A percentile compares a stretch with the other conserved stretches of the same genome.
Conservation (phyloP, 1,139 yeast genomes). For the Sugiyamaella japonica region DNA sequence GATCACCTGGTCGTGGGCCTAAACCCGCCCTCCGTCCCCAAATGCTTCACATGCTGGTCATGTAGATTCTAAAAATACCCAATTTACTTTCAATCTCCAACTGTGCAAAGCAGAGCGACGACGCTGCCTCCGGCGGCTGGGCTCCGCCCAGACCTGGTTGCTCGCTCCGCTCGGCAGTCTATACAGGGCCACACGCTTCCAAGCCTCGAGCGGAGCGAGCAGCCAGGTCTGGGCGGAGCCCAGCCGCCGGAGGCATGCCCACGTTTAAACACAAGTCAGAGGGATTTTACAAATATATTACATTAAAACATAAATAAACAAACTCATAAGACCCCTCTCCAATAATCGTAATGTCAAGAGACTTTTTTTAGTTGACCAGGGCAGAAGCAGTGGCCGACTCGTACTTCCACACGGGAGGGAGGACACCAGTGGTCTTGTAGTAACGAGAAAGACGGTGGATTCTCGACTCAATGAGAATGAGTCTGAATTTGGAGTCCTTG, state of each 20-base stretch:
- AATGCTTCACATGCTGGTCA: constrained; percentile 10
- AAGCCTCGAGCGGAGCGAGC: not conserved
- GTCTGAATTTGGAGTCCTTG: constrained; percentile 99
- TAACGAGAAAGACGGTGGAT: constrained; percentile 99
- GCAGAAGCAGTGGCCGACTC: constrained; percentile 99
- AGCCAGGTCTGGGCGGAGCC: constrained; percentile 5
- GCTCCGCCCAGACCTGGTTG: no score
- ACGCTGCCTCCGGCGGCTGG: not conserved
- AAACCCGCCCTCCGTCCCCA: not conserved
- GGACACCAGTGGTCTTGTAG: constrained; percentile 99
- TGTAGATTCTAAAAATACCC: constrained; percentile 5
- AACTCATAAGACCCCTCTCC: constrained; percentile 11
- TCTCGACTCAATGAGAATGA: constrained; percentile 99
- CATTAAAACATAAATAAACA: constrained; percentile 16
- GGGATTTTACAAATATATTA: constrained; percentile 16
- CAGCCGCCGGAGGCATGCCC: constrained; percentile 1
- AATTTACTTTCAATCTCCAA: not conserved
- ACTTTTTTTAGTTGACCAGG: constrained; percentile 56
- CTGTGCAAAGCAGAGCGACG: no score
- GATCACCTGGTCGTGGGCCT: constrained; percentile 45
- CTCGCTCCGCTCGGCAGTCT: no score
- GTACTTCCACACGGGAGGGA: constrained; percentile 99
- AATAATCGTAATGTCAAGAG: not conserved
- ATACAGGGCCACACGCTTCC: no score
- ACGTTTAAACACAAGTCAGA: not conserved